Evolutionary conservation across 805 yeast genomes (phyloP), one percentile per base, ranked within the genome.

Genomic region (Kazachstania taianensis): DNA sequence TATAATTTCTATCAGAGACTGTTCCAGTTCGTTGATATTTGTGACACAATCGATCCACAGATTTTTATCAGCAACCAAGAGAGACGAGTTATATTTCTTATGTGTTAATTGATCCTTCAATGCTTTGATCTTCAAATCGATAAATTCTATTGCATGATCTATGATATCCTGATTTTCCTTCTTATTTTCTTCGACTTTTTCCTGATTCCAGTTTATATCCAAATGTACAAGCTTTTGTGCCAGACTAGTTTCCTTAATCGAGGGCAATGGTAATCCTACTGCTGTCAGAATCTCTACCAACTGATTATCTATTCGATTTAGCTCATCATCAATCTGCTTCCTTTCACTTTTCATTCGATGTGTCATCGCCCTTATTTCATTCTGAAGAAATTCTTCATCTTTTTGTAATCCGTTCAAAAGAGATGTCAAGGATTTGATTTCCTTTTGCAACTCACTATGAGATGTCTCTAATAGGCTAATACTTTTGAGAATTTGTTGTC

Each of bases 11-110:
- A 33, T 14, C 8, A 51, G 29, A 18, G 38, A 34, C 10, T 30
- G 38, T 37, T 56, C 61, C n/a, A 56, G 33, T 5, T 38, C 37
- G 26, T 38, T 35, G 12, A 56, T 41, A 12, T 30, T 20, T 4
- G 36, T 34, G 6, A 49, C 31, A 13, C 48, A 46, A 14, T 51
- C 52, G 5, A 38, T 35, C 62, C 62, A 57, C 8, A 37, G 16
- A 20, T 41, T 39, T 28, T 44, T 42, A 20, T 45, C 42, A 5
- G 40, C 31, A 12, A 33, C 36, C 14, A 53, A 24, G 10, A 20
- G 23, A 5, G 44, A 40, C 7, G 51, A 37, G 20, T 47, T 46
- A 15, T 43, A 44, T 33, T 57, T 57, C 39, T 41, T 49, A 14
- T 41, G 39, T 3, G 45, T 44, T 20, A 55, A 32, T 28, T 49